Base-by-base conservation (phyloP, 306 rosid genomes). In the Begonia loranthoides region DNA sequence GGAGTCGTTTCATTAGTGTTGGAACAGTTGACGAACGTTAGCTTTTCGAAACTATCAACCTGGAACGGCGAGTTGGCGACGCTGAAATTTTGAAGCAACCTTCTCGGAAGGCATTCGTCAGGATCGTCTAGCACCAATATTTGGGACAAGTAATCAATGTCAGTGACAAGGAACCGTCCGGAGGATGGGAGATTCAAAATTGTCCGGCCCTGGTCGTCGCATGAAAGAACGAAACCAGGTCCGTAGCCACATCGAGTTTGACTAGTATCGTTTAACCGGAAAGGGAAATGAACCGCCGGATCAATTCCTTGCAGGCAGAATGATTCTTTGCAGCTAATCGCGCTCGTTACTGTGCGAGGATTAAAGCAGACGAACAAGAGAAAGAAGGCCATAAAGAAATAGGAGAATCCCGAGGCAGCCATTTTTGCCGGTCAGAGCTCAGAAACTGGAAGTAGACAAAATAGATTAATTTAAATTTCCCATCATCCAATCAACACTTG, bases 1-100 rank as follows among this genome's bases (percentile, higher is more conserved):
- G 38, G 49, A 0, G 11, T 9, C 7, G 57, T 5, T 2, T 11
- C 0, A 51, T 67, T 1, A 15, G 13, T 13, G 64, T 63, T 7
- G 0, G 79, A 70, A 58, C 94, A 79, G 13, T 68, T 58, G 10
- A 74, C 46, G 63, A 80, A 66, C 12, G 79, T 77, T 51, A 56
- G 58, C 45, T 61, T 48, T 1, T 12, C 14, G 7, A 0, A 4
- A 0, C 4, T 45, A 11, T 6, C 50, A 4, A 52, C 1, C 0
- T 0, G 6, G 28, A 82, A 78, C 12, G 80, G 80, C 5, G 76
- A 67, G 45, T 3, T 24, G 0, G 56, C 14, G 7, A 68, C 45
- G 41, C 1, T 24, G 56, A 73, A 52, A 16, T 54, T 50, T 6
- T 45, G 4, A 0, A 73, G 39, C 61, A 52, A 41, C 28, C 71